Conservation (phyloP, 345 rosid species). For the Eucalyptus curtisii region DNA sequence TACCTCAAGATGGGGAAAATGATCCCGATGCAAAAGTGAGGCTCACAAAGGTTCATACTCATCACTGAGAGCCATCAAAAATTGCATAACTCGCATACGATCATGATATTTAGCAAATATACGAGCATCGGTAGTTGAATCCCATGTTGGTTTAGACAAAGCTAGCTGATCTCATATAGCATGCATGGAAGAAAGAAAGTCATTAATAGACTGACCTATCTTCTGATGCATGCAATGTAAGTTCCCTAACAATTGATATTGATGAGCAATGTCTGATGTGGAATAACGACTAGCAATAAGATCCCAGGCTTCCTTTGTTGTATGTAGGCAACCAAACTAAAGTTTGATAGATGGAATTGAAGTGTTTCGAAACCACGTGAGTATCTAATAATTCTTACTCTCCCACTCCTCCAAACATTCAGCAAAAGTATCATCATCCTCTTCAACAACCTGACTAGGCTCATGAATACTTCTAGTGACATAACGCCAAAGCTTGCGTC, state of each 20-base stretch:
- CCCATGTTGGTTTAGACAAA: background rate
- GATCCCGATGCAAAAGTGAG: background rate
- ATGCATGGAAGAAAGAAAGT: background rate
- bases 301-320: background rate
- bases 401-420: background rate
- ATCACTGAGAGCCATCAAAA: background rate
- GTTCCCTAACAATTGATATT: background rate
- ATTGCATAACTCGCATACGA: background rate
- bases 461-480: background rate
- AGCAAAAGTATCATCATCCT: background rate
- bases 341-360: background rate
- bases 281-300: background rate
- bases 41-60: background rate
- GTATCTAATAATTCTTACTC: background rate
- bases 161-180: background rate
- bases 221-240: background rate
- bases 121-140: background rate
- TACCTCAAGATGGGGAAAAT: background rate
- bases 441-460: background rate
- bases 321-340: background rate
- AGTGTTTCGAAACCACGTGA: background rate
- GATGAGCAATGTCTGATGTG: background rate
- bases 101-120: background rate
- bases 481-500: background rate
- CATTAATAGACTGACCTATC: background rate